Base-by-base conservation (phyloP, 192 early-diverging fungal species). In the Chytriomyces confervae region DNA sequence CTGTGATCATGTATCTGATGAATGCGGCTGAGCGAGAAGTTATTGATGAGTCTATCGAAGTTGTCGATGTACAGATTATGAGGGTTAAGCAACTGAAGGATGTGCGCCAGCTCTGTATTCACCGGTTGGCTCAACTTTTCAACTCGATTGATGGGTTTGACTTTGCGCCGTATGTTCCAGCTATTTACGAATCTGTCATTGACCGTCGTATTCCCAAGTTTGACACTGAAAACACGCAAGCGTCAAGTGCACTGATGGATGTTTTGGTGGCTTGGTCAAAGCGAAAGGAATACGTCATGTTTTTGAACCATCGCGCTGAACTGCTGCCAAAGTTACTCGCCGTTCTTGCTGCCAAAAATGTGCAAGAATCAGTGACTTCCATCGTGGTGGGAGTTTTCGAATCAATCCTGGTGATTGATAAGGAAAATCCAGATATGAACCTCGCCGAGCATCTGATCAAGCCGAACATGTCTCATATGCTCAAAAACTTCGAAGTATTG, bases 201-300 rank as follows among this genome's bases (percentile, higher is more conserved):
- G 82, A 89, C 53, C 84, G 89, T 11, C 89, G 95, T 27, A 80
- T 99, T 16, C 81, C 88, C 29, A 88, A 83, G 16, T 86, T 98
- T 24, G 86, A 84, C 43, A 77, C 78, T 18, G 98, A 99, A 79
- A 95, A 94, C 79, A 95, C 95, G 5, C 96, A 98, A 81, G 88
- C 91, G 51, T 89, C 95, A 4, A 95, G 93, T 1, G 85, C 91
- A 0, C 80, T 97, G 27, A 84, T 97, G 83, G 86, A 91, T 69
- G 81, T 98, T 50, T 85, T 99, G 47, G 75, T 81, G 7, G 84
- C 89, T 3, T 98, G 97, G 97, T 85, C 95, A 6, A 83, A 86
- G 48, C 84, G 88, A 43, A 80, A 81, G 24, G 75, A 83, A 6
- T 95, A 96, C 82, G 80, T 90, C 0, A 6, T 78, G 0, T 97